Evolutionary conservation across 2,329 filamentous ascomycete species (phyloP).

Genomic region (Penicillium sp.): DNA sequence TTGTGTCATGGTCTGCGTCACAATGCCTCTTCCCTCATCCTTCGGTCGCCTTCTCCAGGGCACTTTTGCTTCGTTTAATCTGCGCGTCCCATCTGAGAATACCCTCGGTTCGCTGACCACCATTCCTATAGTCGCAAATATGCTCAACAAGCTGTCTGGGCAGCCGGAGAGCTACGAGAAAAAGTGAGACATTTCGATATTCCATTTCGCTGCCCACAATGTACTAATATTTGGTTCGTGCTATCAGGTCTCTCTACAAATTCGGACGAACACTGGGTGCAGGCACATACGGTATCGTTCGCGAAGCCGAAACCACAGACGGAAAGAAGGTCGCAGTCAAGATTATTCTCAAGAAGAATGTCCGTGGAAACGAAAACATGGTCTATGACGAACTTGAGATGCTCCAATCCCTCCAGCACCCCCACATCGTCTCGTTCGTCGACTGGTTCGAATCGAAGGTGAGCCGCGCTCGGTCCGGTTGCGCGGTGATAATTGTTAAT

Average conservation of each 20-base stretch:
- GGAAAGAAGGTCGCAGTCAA: constrained; percentile 88
- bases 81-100: neutral
- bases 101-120: constrained; percentile 12
- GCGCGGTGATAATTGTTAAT: neutral
- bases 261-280: constrained; percentile 94
- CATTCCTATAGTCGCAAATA: constrained; percentile 68
- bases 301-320: constrained; percentile 82
- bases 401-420: constrained; percentile 86
- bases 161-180: constrained; percentile 99
- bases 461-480: constrained; percentile 33
- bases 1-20: constrained; percentile 3
- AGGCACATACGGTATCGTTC: constrained; percentile 96
- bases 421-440: constrained; percentile 94
- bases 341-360: constrained; percentile 99
- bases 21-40: constrained; percentile 1
- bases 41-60: constrained; percentile 16
- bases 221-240: constrained; percentile 5
- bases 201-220: neutral
- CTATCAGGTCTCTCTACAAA: constrained; percentile 73
- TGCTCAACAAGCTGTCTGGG: constrained; percentile 94
- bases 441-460: constrained; percentile 99
- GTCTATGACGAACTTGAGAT: constrained; percentile 96
- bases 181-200: constrained; percentile 63
- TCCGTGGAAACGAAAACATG: constrained; percentile 98
- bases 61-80: constrained; percentile 2